Percentiles rank a stretch among this genome's conserved stretches.
Evolutionary conservation across 805 yeast genomes (phyloP).

Genomic region (Barnettozyma californica): DNA sequence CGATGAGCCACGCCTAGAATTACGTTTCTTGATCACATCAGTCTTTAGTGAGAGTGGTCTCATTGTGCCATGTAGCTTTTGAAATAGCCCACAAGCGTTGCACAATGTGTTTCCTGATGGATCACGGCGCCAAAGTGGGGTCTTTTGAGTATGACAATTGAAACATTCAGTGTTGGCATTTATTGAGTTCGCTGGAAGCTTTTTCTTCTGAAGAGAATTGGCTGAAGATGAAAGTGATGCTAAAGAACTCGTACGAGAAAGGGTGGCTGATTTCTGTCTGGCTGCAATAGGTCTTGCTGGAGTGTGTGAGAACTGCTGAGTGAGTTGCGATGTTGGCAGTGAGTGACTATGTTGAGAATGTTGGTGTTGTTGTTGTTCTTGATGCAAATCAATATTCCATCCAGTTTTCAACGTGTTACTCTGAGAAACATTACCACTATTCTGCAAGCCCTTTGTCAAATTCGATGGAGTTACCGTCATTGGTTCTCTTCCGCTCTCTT

Average conservation of each 20-base stretch:
- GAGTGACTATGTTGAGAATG: slow-evolving; percentile 10
- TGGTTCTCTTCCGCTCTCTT: background rate
- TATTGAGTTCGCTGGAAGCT: slow-evolving; percentile 13
- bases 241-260: slow-evolving; percentile 11
- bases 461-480: slow-evolving; percentile 16
- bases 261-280: background rate
- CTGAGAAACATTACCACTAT: background rate
- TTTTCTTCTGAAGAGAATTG: slow-evolving; percentile 20
- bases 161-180: slow-evolving; percentile 48
- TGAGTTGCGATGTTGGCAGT: slow-evolving; percentile 5
- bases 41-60: slow-evolving; percentile 86
- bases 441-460: slow-evolving; percentile 17
- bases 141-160: slow-evolving; percentile 83
- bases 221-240: slow-evolving; percentile 18
- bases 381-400: background rate
- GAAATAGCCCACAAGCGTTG: slow-evolving; percentile 91
- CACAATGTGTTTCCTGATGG: slow-evolving; percentile 88
- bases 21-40: slow-evolving; percentile 83
- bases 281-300: background rate
- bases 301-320: background rate
- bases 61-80: slow-evolving; percentile 87
- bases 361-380: slow-evolving; percentile 1
- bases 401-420: background rate
- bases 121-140: slow-evolving; percentile 92
- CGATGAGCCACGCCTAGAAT: slow-evolving; percentile 24